phyloP scores from a whole-genome alignment of 1,284 basidiomycete species.

The Clitocybe nebularis region DNA sequence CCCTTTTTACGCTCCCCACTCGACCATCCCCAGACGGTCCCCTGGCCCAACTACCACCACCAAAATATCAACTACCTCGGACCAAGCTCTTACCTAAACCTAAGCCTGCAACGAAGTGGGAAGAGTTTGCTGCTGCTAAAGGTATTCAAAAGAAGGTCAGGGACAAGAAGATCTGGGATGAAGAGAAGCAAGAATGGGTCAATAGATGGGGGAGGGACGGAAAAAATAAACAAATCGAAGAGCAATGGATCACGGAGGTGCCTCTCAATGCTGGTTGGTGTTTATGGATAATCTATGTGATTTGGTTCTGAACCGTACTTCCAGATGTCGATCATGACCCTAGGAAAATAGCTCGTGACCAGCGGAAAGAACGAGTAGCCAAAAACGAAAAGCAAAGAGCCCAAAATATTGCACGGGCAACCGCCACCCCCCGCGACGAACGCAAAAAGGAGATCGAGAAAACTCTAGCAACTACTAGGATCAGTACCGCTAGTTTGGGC shows the following conservation, averaged over 20 bases:
- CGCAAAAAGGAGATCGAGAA: conserved; percentile 77
- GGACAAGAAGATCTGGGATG: conserved; percentile 91
- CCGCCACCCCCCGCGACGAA: conserved; percentile 36
- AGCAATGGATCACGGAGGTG: conserved; percentile 92
- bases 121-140: conserved; percentile 91
- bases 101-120: conserved; percentile 95
- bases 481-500: conserved; percentile 92
- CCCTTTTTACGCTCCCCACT: conserved; percentile 83
- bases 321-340: conserved; percentile 79
- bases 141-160: conserved; percentile 83
- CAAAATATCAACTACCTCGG: conserved; percentile 77
- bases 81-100: conserved; percentile 92
- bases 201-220: conserved; percentile 89
- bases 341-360: conserved; percentile 67
- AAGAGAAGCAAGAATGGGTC: conserved; percentile 92
- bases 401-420: conserved; percentile 75
- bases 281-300: background rate
- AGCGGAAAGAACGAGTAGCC: conserved; percentile 74
- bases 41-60: conserved; percentile 77
- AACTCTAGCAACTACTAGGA: conserved; percentile 75
- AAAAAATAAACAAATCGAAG: conserved; percentile 87
- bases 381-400: conserved; percentile 85
- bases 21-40: conserved; percentile 78
- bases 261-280: conserved; percentile 78
- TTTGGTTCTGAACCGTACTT: conserved; percentile 5